These are phyloP conservation scores for Arthrobotrys iridis DNA, from an alignment of 2,329 filamentous ascomycete species.

Conservation along the genomic window DNA sequence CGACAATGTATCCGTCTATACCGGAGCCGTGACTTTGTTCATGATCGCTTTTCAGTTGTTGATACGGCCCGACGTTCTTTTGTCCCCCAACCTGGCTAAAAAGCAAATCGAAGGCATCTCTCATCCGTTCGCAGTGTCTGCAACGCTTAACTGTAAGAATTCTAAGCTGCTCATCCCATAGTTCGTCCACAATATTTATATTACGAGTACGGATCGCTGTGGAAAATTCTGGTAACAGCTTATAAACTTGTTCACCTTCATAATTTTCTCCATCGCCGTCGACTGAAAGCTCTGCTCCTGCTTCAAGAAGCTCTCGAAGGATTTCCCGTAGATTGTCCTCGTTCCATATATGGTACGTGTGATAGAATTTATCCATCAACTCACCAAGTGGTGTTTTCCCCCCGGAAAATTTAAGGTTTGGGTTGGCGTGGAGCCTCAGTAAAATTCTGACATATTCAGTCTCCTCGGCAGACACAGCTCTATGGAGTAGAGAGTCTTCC, in stretches of 20 bases:
- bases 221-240: not conserved
- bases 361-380: not conserved
- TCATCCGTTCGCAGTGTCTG: not conserved
- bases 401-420: not conserved
- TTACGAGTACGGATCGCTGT: not conserved
- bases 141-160: not conserved
- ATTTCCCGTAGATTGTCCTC: too few relatives aligned
- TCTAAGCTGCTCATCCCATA: not conserved
- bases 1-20: too few relatives aligned
- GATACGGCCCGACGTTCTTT: too few relatives aligned
- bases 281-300: not conserved
- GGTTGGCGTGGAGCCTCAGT: not conserved
- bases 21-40: too few relatives aligned
- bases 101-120: not conserved
- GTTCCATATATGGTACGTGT: too few relatives aligned
- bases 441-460: not conserved
- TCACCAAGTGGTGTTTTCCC: not conserved
- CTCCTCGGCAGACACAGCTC: not conserved
- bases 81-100: not conserved
- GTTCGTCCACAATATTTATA: not conserved
- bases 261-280: not conserved
- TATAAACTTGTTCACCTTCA: too few relatives aligned
- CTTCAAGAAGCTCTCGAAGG: not conserved
- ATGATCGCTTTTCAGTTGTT: not conserved
- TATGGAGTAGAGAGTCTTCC: not conserved